phyloP scores from a whole-genome alignment of 202 grass and related monocot genomes.

The Bolboschoenoplectus hybrid region DNA sequence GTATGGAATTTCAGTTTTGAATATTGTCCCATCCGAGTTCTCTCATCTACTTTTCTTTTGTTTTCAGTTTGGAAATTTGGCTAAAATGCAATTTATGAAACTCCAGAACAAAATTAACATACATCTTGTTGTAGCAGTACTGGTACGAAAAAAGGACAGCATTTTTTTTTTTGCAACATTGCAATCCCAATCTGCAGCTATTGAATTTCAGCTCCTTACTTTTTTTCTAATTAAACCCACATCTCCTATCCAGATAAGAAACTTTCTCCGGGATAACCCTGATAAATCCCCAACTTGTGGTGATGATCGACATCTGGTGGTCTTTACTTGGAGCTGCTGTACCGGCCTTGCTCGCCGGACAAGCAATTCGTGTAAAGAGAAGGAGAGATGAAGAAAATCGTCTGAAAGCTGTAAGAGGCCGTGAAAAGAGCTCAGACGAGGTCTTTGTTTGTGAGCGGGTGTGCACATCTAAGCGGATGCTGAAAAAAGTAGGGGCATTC shows the following conservation, averaged over 20 bases:
- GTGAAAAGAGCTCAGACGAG: slow-evolving; percentile 86
- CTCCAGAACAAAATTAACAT: neutral
- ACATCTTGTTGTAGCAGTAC: neutral
- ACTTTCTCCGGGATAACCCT: neutral
- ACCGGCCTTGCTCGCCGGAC: slow-evolving; percentile 68
- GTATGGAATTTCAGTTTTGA: neutral
- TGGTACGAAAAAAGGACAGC: neutral
- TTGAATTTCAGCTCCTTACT: neutral
- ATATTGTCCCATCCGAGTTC: neutral
- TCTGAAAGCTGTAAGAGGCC: slow-evolving; percentile 73
- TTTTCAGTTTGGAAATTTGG: neutral
- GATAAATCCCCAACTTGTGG: slow-evolving; percentile 17
- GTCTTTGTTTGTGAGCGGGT: slow-evolving; percentile 92
- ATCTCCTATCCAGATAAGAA: neutral
- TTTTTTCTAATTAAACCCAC: neutral
- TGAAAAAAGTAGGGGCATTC: slow-evolving; percentile 94
- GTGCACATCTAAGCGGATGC: slow-evolving; percentile 89
- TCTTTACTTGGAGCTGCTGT: slow-evolving; percentile 74
- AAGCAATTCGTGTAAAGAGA: slow-evolving; percentile 71
- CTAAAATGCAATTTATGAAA: neutral
- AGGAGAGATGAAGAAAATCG: slow-evolving; percentile 75
- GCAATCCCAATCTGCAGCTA: neutral
- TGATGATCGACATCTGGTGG: slow-evolving; percentile 87
- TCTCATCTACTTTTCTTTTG: neutral
- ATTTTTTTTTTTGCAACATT: neutral